Evolutionary conservation across 176 grass and related monocot genomes (phyloP).

Genomic region (maize (Zea mays)): Zm-B73-REFERENCE-NAM-5.0 NC_050103.1:68443501-68444000

Average conservation of each 20-base stretch:
- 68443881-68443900: too few relatives aligned
- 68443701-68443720: too few relatives aligned
- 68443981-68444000: neutral
- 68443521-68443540: too few relatives aligned
- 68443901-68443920: neutral
- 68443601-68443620: too few relatives aligned
- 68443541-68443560: neutral
- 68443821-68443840: conserved; percentile 32
- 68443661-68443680: too few relatives aligned
- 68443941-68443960: neutral
- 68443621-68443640: neutral
- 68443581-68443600: too few relatives aligned
- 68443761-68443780: neutral
- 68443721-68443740: neutral
- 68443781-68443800: conserved; percentile 39
- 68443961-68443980: neutral
- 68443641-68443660: neutral
- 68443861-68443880: too few relatives aligned
- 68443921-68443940: neutral
- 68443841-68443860: neutral
- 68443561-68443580: neutral
- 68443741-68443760: conserved; percentile 9
- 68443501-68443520: neutral
- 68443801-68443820: conserved; percentile 16
- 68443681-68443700: neutral